phyloP scores from a whole-genome alignment of 805 yeast species.

The Yarrowia bubula region DNA sequence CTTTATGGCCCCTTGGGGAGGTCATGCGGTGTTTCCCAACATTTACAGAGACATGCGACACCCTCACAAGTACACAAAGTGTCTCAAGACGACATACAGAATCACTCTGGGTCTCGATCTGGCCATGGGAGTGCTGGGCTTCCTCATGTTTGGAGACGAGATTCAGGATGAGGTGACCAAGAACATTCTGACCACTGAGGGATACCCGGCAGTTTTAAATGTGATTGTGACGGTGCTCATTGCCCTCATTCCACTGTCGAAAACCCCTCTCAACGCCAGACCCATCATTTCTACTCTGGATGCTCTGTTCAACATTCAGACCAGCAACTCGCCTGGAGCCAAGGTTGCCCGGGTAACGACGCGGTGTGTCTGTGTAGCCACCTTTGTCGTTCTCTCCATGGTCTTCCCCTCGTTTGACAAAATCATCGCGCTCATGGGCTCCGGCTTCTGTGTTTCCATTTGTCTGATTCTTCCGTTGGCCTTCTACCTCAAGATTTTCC shows the following conservation, averaged over 20 bases:
- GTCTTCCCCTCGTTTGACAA: conserved; percentile 76
- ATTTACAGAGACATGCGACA: conserved; percentile 70
- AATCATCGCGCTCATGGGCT: conserved; percentile 77
- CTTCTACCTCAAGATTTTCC: conserved; percentile 64
- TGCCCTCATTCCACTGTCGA: conserved; percentile 81
- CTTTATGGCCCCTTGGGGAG: conserved; percentile 68
- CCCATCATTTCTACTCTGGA: conserved; percentile 77
- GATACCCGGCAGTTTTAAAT: conserved; percentile 64
- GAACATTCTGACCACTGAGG: conserved; percentile 61
- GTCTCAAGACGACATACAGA: conserved; percentile 54
- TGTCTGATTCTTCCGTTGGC: conserved; percentile 75
- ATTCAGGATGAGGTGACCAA: conserved; percentile 76
- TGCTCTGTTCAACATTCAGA: conserved; percentile 36
- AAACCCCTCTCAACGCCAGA: conserved; percentile 77
- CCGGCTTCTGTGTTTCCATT: conserved; percentile 73
- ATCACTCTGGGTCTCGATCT: conserved; percentile 58
- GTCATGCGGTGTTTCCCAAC: conserved; percentile 79
- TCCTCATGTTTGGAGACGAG: conserved; percentile 70
- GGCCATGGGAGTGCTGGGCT: conserved; percentile 62
- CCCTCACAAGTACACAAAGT: conserved; percentile 54
- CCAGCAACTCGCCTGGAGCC: background rate
- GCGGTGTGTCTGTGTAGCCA: conserved; percentile 51
- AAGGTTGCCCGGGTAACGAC: conserved; percentile 34
- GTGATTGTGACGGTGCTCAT: conserved; percentile 56
- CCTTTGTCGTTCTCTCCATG: conserved; percentile 59